Conservation (phyloP, 129 eudicot genomes). For the Flaveria bidentis region DNA sequence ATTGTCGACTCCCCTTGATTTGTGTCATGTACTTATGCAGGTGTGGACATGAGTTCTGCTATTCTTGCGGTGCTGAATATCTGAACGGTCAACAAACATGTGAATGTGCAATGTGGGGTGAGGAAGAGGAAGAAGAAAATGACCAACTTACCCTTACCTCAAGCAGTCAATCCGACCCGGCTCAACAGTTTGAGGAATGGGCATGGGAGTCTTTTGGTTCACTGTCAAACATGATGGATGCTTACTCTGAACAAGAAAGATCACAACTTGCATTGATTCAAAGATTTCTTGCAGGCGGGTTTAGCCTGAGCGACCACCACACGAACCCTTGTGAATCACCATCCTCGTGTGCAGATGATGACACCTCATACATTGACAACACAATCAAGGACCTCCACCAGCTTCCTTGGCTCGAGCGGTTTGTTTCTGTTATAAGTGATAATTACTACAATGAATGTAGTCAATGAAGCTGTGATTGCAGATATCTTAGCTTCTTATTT, state of each 20-base stretch:
- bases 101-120: slow-evolving; percentile 59
- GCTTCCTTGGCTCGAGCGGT: slow-evolving; percentile 97
- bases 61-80: slow-evolving; percentile 74
- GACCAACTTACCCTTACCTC: slow-evolving; percentile 35
- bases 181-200: slow-evolving; percentile 71
- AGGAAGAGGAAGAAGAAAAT: slow-evolving; percentile 32
- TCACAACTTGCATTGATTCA: slow-evolving; percentile 90
- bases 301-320: slow-evolving; percentile 57
- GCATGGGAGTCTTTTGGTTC: slow-evolving; percentile 83
- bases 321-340: slow-evolving; percentile 21
- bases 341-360: slow-evolving; percentile 41
- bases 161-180: slow-evolving; percentile 24
- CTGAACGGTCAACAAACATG: slow-evolving; percentile 55
- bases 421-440: slow-evolving; percentile 89
- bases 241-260: slow-evolving; percentile 83
- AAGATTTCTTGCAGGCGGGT: slow-evolving; percentile 78
- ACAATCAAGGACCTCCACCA: slow-evolving; percentile 94
- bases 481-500: neutral
- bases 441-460: slow-evolving; percentile 71
- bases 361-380: slow-evolving; percentile 50
- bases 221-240: slow-evolving; percentile 64
- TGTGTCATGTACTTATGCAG: slow-evolving; percentile 29
- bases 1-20: neutral
- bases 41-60: slow-evolving; percentile 89
- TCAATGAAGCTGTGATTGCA: slow-evolving; percentile 29